phyloP scores from a whole-genome alignment of 805 yeast genomes.

The Maudiozyma bulderi region DNA sequence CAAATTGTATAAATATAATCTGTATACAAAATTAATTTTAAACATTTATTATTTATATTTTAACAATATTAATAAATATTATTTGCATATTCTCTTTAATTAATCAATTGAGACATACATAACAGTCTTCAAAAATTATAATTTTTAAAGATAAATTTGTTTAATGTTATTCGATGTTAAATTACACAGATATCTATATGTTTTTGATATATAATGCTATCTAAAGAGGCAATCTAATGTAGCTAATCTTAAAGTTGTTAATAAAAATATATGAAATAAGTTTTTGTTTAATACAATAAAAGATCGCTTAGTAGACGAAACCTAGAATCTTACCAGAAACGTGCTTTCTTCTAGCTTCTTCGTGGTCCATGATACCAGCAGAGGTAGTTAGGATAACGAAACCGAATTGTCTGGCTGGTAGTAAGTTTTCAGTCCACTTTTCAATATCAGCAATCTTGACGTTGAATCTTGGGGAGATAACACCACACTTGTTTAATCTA shows the following conservation, averaged over 20 bases:
- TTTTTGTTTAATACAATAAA: neutral
- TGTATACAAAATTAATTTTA: neutral
- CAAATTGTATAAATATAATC: too few species aligned
- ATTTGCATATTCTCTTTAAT: neutral
- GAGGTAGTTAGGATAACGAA: slow-evolving; percentile 95
- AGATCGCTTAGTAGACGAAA: slow-evolving; percentile 66
- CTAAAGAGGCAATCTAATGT: neutral
- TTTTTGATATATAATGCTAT: slow-evolving; percentile 1
- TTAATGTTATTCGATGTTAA: neutral
- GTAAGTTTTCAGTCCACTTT: slow-evolving; percentile 95
- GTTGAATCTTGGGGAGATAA: slow-evolving; percentile 96
- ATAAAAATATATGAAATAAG: neutral
- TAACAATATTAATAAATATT: neutral
- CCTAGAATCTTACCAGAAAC: slow-evolving; percentile 98
- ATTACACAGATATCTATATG: slow-evolving; percentile 2
- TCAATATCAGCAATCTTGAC: slow-evolving; percentile 89
- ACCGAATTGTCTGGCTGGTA: slow-evolving; percentile 99
- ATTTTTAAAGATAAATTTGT: neutral
- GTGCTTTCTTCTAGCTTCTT: slow-evolving; percentile 99
- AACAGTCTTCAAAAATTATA: neutral
- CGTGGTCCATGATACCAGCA: slow-evolving; percentile 99
- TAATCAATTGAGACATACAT: neutral
- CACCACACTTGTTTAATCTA: slow-evolving; percentile 98
- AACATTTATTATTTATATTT: neutral
- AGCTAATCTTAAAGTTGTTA: neutral